Evolutionary conservation across 352 stramenopile species (phyloP).

Genomic region (Plasmopara viticola): DNA sequence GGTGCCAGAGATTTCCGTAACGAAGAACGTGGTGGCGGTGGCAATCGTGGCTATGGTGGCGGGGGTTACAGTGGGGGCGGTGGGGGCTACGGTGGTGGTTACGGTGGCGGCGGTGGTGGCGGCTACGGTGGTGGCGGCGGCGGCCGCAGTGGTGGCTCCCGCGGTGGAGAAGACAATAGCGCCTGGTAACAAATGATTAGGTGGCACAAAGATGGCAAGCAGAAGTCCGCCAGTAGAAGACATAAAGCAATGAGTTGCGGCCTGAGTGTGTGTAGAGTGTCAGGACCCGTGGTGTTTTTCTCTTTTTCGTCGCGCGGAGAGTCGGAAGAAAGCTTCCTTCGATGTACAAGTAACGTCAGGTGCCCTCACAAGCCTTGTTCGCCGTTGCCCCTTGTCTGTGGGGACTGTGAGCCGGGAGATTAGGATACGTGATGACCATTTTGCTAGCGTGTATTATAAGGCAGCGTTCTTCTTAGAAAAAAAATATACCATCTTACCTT

Average conservation of each 20-base stretch:
- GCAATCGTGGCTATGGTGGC: conserved; percentile 18
- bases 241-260: conserved; percentile 33
- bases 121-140: conserved; percentile 27
- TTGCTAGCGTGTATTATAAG: conserved; percentile 72
- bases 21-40: conserved; percentile 52
- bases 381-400: conserved; percentile 23
- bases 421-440: conserved; percentile 34
- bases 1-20: conserved; percentile 84
- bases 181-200: conserved; percentile 60
- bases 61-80: conserved; percentile 18
- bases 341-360: conserved; percentile 69
- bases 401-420: conserved; percentile 24
- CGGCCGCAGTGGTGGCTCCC: conserved; percentile 26
- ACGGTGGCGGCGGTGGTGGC: conserved; percentile 19
- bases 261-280: conserved; percentile 20
- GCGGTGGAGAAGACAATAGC: conserved; percentile 73
- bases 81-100: conserved; percentile 25
- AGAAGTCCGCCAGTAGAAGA: conserved; percentile 36
- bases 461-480: conserved; percentile 55
- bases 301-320: conserved; percentile 44
- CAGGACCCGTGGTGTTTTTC: conserved; percentile 27
- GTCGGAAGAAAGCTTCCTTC: conserved; percentile 71
- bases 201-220: conserved; percentile 32
- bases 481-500: conserved; percentile 48
- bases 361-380: conserved; percentile 30